Conservation (phyloP, 306 rosid genomes). For the Arachis hypogaea region DNA sequence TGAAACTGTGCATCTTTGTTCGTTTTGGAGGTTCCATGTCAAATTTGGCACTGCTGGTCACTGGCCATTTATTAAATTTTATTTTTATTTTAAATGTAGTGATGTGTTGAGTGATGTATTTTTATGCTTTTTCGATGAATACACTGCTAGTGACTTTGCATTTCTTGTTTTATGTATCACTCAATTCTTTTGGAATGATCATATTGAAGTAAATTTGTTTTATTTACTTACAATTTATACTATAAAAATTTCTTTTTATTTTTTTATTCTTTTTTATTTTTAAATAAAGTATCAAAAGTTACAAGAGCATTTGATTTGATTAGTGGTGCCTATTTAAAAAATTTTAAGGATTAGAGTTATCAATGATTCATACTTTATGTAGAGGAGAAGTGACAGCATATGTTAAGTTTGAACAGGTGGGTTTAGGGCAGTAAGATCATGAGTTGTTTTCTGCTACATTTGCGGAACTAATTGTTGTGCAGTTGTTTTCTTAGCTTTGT, state of each 20-base stretch:
- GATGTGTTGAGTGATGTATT: not conserved
- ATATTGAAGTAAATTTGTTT: no score
- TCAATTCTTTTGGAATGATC: no score
- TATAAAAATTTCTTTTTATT: no score
- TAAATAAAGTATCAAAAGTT: no score
- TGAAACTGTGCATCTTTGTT: not conserved
- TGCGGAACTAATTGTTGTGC: not conserved
- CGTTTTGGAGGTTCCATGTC: not conserved
- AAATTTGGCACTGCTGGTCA: not conserved
- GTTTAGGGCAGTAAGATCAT: not conserved
- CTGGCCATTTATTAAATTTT: not conserved
- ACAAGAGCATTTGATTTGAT: no score
- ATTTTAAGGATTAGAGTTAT: not conserved
- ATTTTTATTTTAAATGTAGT: not conserved
- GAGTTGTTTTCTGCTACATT: not conserved
- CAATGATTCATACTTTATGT: not conserved
- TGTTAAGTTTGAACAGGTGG: not conserved
- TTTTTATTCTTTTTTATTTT: no score
- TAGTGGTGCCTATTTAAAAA: no score
- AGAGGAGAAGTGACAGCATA: not conserved
- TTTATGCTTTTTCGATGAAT: not conserved
- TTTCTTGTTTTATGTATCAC: no score
- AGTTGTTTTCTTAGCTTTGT: not conserved
- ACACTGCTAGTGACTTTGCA: not conserved
- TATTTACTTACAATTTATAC: no score